Evolutionary conservation across 306 rosid genomes (phyloP), one percentile per base, ranked within the genome.

Genomic region (Quercus aquifolioides): DNA sequence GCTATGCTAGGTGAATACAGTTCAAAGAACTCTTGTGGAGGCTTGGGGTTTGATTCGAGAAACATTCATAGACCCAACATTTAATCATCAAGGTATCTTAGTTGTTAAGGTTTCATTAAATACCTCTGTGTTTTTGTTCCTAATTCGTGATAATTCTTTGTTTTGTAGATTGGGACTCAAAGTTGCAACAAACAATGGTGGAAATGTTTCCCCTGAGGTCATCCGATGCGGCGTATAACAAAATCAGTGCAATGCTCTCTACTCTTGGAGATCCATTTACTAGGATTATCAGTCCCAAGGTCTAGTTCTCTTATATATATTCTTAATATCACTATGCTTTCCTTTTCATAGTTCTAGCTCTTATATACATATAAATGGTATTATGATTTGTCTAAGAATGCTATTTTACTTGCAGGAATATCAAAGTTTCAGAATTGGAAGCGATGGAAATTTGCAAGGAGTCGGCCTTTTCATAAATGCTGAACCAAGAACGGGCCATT

Each of bases 201-300:
- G 99, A 95, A 83, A 95, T 95, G 92, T 95, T 95, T 88, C 96
- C 98, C 57, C 89, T 95, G 80, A 85, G 86, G 69, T 90, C 99
- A 13, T 94, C 92, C 0, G 99, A 95, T 83, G 98, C 94, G 38
- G 99, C 99, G 15, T 92, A 92, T 84, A 91, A 33, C 67, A 92
- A 95, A 86, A 82, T 95, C 89, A 86, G 99, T 63, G 98, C 94
- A 80, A 95, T 95, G 99, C 96, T 95, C 71, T 90, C 99, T 35
- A 95, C 99, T 21, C 99, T 95, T 60, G 99, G 99, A 62, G 99
- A 95, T 82, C 99, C 99, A 46, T 95, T 95, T 83, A 92, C 98
- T 14, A 87, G 96, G 80, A 92, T 95, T 60, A 90, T 95, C 81
- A 95, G 94, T 84, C 99, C 99, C 52, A 92, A 91, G 97, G 99